Evolutionary conservation across 139 green algal genomes (phyloP), one percentile per base, ranked within the genome.

Genomic region (Haematococcus lacustris): DNA sequence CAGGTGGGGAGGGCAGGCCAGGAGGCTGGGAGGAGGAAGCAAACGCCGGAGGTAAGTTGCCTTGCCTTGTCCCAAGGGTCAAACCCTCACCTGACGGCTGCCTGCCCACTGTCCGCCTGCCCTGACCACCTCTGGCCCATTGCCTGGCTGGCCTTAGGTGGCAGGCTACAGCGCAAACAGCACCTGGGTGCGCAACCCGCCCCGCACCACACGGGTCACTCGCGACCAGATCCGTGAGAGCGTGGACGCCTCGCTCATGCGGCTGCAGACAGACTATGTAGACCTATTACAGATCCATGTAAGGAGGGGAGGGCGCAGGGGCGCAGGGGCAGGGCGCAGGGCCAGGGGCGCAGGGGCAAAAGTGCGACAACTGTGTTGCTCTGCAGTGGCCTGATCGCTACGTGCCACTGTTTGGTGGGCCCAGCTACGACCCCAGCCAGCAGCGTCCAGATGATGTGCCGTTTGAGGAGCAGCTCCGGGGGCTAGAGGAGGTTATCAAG

Each of bases 401-500:
- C 71, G 88, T 97, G 61, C 83, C 90, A 3, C 77, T 95, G 28
- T 98, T 98, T 85, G 93, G 93, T n/a, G 41, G 13, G 17, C 62
- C 38, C 21, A 13, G 47, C 35, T 79, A 76, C 69, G 69, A 75
- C 78, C 41, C 41, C 41, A 63, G 4, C 85, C 91, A 0, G 47
- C 47, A 57, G 47, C 47, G 21, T 28, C 13, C 13, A 21, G 47
- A 13, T 57, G 47, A 21, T 13, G 47, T 28, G 47, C 47, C 21
- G 47, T 96, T 96, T 78, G 92, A 97, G 67, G 90, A 95, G 80
- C 90, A 97, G 84, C 84, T 97, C 62, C 59, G 68, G 1, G 92
- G 77, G 0, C 68, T 98, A 37, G 76, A 92, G 68, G 71, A 87
- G 26, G 80, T 97, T 2, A 64, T 97, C 38, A 80, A 90, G 66